Conservation (phyloP, 305 asterid genomes). For the Fraxinus angustifolia region DNA sequence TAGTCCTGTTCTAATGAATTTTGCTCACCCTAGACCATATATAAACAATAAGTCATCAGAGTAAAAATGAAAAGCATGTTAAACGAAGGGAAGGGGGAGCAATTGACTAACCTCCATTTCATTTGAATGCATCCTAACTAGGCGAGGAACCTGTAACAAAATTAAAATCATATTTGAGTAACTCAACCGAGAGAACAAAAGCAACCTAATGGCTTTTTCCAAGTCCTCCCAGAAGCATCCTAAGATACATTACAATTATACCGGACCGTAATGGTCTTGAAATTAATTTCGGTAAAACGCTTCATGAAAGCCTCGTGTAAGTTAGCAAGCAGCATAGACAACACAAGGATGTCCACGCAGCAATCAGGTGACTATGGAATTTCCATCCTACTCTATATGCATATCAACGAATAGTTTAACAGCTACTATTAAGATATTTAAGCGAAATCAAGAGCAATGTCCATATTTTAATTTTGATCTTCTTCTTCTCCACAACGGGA, state of each 20-base stretch:
- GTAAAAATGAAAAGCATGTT: slow-evolving; percentile 6
- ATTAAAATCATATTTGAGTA: slow-evolving; percentile 19
- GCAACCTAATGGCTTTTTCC: slow-evolving; percentile 1
- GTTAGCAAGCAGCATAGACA: not conserved
- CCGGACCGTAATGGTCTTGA: not conserved
- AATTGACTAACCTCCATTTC: slow-evolving; percentile 86
- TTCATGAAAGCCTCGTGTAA: slow-evolving; percentile 1
- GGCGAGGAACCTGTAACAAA: slow-evolving; percentile 77
- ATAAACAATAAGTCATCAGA: not conserved
- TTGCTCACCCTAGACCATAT: not conserved
- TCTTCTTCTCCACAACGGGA: not conserved
- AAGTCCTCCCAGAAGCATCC: not conserved
- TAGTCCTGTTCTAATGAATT: not conserved
- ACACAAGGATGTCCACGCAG: not conserved
- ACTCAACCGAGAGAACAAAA: not conserved
- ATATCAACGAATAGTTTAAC: not conserved
- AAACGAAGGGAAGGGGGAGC: not conserved
- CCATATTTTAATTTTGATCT: not conserved
- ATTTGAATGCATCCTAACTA: slow-evolving; percentile 96
- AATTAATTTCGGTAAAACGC: not conserved
- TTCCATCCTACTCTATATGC: not conserved
- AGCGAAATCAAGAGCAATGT: not conserved
- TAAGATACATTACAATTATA: not conserved
- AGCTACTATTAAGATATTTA: not conserved
- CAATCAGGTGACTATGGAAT: not conserved